These are phyloP conservation scores for Bonnemaisonia californica DNA, from an alignment of 31 red algal species.

Conservation along the genomic window DNA sequence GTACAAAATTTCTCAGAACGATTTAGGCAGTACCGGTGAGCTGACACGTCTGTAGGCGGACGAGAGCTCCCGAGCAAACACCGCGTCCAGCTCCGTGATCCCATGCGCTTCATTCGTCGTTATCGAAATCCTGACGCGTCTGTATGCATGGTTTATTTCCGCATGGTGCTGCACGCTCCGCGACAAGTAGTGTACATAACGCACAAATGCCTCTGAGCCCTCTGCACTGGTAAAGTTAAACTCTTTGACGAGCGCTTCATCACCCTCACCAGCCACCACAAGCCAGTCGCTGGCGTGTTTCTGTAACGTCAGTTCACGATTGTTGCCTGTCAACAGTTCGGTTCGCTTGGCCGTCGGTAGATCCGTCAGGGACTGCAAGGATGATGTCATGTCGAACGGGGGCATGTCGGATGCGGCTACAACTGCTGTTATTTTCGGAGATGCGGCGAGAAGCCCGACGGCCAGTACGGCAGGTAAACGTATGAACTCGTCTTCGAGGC, in stretches of 20 bases:
- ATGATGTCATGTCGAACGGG: conserved; percentile 54
- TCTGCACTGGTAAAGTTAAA: conserved; percentile 17
- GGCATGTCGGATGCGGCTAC: conserved; percentile 39
- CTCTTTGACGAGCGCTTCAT: background rate
- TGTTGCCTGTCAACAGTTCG: background rate
- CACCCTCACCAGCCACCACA: background rate
- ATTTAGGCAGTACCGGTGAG: background rate
- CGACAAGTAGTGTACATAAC: conserved; percentile 30
- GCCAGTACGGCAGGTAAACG: conserved; percentile 31
- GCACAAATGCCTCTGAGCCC: conserved; percentile 17
- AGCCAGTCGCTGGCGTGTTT: conserved; percentile 1
- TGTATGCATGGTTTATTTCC: conserved; percentile 1
- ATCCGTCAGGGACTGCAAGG: conserved; percentile 16
- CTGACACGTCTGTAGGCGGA: conserved; percentile 1
- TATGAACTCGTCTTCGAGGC: conserved; percentile 28
- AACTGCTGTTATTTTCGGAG: conserved; percentile 37
- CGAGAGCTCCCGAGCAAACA: conserved; percentile 10
- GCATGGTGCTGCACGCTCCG: background rate
- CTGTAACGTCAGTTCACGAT: background rate
- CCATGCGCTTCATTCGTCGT: background rate
- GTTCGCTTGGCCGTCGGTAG: background rate
- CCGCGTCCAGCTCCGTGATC: conserved; percentile 27
- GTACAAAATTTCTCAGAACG: background rate
- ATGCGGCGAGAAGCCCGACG: conserved; percentile 31
- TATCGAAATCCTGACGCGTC: background rate